Evolutionary conservation across 805 yeast genomes (phyloP).

Genomic region (Wickerhamiella domercqiae): DNA sequence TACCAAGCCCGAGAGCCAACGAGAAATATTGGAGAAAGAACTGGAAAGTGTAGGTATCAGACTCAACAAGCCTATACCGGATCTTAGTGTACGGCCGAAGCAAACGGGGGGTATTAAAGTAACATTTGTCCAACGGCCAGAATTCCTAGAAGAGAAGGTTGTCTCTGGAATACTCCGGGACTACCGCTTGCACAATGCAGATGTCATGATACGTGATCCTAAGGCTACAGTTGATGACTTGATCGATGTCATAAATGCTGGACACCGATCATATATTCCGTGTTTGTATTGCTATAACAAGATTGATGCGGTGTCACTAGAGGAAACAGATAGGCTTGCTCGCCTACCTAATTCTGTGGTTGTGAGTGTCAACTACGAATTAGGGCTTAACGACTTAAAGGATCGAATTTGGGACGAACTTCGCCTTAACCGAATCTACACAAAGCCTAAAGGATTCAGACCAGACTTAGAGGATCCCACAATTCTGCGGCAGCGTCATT

Average conservation of each 20-base stretch:
- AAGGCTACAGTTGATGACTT: conserved; percentile 82
- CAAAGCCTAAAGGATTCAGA: conserved; percentile 63
- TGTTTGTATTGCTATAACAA: conserved; percentile 91
- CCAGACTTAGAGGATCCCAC: conserved; percentile 83
- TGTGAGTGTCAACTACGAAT: conserved; percentile 76
- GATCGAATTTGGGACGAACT: conserved; percentile 90
- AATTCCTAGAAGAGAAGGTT: conserved; percentile 64
- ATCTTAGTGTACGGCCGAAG: conserved; percentile 60
- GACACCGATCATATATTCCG: conserved; percentile 73
- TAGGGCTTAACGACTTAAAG: conserved; percentile 75
- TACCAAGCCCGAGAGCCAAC: conserved; percentile 81
- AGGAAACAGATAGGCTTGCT: conserved; percentile 85
- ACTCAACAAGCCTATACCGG: conserved; percentile 67
- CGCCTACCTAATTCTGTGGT: conserved; percentile 87
- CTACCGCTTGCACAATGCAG: conserved; percentile 84
- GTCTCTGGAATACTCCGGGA: conserved; percentile 66
- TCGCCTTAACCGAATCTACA: conserved; percentile 63
- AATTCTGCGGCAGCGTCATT: conserved; percentile 63
- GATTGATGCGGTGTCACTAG: conserved; percentile 86
- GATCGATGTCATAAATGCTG: conserved; percentile 79
- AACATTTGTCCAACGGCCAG: conserved; percentile 68
- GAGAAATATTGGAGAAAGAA: conserved; percentile 74
- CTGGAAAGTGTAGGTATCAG: conserved; percentile 89
- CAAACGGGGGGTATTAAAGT: conserved; percentile 86
- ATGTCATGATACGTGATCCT: conserved; percentile 78